A percentile compares a stretch with the other conserved stretches of the same genome.
Conservation (phyloP, 2,329 filamentous ascomycete species). For the Fusarium pseudoanthophilum region DNA sequence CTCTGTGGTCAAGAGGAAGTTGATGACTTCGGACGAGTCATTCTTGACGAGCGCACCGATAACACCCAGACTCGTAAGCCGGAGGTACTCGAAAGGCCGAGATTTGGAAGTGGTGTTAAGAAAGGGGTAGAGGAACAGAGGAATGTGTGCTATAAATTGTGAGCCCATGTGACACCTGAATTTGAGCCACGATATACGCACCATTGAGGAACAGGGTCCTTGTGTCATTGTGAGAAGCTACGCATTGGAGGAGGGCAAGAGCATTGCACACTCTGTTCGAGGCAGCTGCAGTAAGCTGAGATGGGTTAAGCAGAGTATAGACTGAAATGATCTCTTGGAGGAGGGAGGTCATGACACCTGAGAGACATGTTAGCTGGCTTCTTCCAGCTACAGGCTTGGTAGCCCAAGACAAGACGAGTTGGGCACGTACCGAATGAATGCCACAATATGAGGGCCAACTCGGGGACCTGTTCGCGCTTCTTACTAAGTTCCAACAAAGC, state of each 20-base stretch:
- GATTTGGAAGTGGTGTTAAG: constrained; percentile 99
- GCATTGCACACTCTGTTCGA: constrained; percentile 98
- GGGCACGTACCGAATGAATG: constrained; percentile 87
- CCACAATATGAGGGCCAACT: constrained; percentile 95
- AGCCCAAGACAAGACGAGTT: constrained; percentile 10
- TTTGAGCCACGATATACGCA: constrained; percentile 55
- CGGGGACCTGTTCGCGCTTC: constrained; percentile 97
- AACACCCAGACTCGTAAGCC: constrained; percentile 93
- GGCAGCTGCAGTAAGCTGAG: constrained; percentile 95
- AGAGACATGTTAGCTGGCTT: constrained; percentile 27
- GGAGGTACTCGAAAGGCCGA: constrained; percentile 95
- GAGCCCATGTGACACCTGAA: constrained; percentile 5
- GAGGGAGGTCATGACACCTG: constrained; percentile 97
- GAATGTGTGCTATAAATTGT: constrained; percentile 81
- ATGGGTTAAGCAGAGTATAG: constrained; percentile 95
- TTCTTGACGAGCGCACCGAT: constrained; percentile 99
- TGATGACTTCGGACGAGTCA: constrained; percentile 97
- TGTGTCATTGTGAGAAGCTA: constrained; percentile 97
- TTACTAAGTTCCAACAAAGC: constrained; percentile 96
- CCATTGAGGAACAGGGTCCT: constrained; percentile 92
- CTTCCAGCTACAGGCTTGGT: constrained; percentile 11
- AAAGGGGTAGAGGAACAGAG: constrained; percentile 96
- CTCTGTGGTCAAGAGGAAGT: constrained; percentile 97
- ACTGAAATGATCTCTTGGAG: constrained; percentile 99
- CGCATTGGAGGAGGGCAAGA: constrained; percentile 92